These are phyloP conservation scores for Kazachstania martiniae DNA, from an alignment of 805 yeast genomes.

Conservation along the genomic window DNA sequence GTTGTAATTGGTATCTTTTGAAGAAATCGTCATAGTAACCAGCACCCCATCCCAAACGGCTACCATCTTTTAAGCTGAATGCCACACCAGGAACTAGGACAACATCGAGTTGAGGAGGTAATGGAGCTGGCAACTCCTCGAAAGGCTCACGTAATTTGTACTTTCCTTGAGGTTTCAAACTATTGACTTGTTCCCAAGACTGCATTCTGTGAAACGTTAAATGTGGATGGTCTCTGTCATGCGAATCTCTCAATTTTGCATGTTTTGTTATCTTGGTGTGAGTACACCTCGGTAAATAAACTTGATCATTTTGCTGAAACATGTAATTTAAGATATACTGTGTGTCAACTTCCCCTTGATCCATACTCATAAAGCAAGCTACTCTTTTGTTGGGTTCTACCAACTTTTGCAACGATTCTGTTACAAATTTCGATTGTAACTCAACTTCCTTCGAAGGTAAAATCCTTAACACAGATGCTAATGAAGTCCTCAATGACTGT, in stretches of 20 bases:
- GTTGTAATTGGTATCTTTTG: conserved; percentile 31
- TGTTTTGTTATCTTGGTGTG: conserved; percentile 25
- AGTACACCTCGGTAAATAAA: conserved; percentile 49
- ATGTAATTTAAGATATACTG: conserved; percentile 39
- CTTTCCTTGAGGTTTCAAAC: conserved; percentile 54
- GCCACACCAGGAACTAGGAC: conserved; percentile 82
- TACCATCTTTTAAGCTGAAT: conserved; percentile 33
- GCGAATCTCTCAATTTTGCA: conserved; percentile 12
- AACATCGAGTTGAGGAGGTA: conserved; percentile 43
- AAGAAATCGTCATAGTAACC: conserved; percentile 84
- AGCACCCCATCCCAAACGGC: conserved; percentile 82
- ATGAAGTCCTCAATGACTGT: not conserved
- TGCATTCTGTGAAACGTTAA: conserved; percentile 48
- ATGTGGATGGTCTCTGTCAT: conserved; percentile 28
- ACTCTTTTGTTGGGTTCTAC: conserved; percentile 22
- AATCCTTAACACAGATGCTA: not conserved
- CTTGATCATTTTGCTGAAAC: conserved; percentile 38
- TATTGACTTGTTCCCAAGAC: conserved; percentile 31
- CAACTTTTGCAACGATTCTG: conserved; percentile 8
- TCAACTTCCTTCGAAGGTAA: conserved; percentile 2
- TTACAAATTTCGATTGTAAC: conserved; percentile 19
- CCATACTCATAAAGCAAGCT: conserved; percentile 74
- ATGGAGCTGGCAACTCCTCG: conserved; percentile 15
- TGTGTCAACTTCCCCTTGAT: conserved; percentile 58
- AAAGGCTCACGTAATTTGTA: conserved; percentile 61